These are phyloP conservation scores for Heliamphora pulchella DNA, from an alignment of 179 eudicot genomes.

Conservation along the genomic window DNA sequence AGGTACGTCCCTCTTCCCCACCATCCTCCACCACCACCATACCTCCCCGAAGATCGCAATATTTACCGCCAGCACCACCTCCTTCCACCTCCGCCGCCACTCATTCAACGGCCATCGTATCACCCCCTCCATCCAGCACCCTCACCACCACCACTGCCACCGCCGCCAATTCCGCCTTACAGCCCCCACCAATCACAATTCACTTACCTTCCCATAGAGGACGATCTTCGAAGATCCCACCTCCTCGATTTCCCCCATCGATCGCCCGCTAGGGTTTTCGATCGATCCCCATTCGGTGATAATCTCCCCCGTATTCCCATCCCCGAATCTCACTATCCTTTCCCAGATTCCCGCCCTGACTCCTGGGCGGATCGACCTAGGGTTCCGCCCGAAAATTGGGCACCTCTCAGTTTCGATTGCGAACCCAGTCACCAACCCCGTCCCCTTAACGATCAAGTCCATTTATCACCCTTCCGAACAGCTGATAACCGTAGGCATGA, in stretches of 20 bases:
- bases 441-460: not conserved
- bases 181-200: constrained; percentile 21
- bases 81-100: constrained; percentile 23
- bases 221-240: constrained; percentile 13
- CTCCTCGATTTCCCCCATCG: not conserved
- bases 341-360: constrained; percentile 8
- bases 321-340: constrained; percentile 18
- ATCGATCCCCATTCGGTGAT: constrained; percentile 13
- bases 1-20: constrained; percentile 36
- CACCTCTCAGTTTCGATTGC: constrained; percentile 9
- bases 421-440: constrained; percentile 7
- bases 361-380: constrained; percentile 22
- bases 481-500: constrained; percentile 24
- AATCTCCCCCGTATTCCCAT: constrained; percentile 16
- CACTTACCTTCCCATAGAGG: constrained; percentile 17
- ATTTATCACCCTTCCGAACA: constrained; percentile 15
- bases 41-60: constrained; percentile 19
- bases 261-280: constrained; percentile 26
- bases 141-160: constrained; percentile 22
- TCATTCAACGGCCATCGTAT: constrained; percentile 20
- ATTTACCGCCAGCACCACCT: constrained; percentile 20
- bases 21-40: constrained; percentile 18
- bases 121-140: constrained; percentile 15
- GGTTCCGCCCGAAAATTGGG: constrained; percentile 19
- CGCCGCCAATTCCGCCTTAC: constrained; percentile 19